These are phyloP conservation scores for Zygoascus flipseniorum DNA, from an alignment of 805 yeast genomes.

Conservation along the genomic window DNA sequence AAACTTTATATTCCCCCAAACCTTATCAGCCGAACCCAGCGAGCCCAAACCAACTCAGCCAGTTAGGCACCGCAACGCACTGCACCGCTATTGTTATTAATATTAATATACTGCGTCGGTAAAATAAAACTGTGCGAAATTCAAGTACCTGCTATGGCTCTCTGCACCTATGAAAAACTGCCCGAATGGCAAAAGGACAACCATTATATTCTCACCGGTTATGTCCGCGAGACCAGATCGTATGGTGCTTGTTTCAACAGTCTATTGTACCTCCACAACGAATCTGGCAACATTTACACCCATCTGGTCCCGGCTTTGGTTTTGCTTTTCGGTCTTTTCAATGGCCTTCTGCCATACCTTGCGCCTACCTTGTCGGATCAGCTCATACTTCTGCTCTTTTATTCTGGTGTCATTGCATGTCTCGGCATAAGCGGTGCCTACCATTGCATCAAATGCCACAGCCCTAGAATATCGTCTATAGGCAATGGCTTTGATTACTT, in stretches of 20 bases:
- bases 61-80: too few relatives aligned
- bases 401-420: conserved; percentile 50
- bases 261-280: conserved; percentile 54
- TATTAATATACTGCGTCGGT: too few relatives aligned
- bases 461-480: conserved; percentile 41
- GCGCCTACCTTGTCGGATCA: conserved; percentile 36
- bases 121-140: not conserved
- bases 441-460: conserved; percentile 63
- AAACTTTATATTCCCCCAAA: not conserved
- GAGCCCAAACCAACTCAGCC: not conserved
- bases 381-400: conserved; percentile 44
- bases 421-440: conserved; percentile 56
- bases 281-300: conserved; percentile 61
- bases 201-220: conserved; percentile 55
- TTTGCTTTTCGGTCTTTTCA: conserved; percentile 10
- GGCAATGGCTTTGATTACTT: conserved; percentile 70
- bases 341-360: conserved; percentile 8
- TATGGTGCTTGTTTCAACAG: conserved; percentile 39
- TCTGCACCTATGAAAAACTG: conserved; percentile 41
- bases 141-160: not conserved
- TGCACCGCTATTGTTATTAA: too few relatives aligned
- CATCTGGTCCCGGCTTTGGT: conserved; percentile 40
- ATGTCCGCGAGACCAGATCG: conserved; percentile 49
- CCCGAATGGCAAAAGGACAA: conserved; percentile 73
- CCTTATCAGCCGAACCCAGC: not conserved